These are phyloP conservation scores for Asterella californica DNA, from an alignment of 225 moss, liverwort and hornwort species.

Conservation along the genomic window DNA sequence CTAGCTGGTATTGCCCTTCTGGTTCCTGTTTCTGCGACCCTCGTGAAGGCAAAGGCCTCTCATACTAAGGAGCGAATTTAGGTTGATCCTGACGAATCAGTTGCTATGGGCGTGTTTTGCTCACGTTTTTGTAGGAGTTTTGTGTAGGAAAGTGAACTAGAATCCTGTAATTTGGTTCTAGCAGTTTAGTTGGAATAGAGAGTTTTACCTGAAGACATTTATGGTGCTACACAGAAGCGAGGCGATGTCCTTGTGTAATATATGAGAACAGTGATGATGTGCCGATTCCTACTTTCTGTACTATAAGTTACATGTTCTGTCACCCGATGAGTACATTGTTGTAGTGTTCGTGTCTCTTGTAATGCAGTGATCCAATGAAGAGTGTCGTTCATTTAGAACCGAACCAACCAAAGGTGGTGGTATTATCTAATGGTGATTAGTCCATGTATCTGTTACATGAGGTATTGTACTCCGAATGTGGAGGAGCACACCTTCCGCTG, in stretches of 20 bases:
- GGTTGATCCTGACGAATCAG: constrained; percentile 23
- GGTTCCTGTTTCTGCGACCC: constrained; percentile 18
- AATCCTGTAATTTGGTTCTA: constrained; percentile 19
- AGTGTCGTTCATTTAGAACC: no score
- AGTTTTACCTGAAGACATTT: constrained; percentile 7
- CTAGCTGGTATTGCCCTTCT: constrained; percentile 7
- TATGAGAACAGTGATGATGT: constrained; percentile 20
- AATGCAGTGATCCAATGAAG: no score
- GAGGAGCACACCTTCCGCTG: no score
- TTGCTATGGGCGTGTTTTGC: constrained; percentile 25
- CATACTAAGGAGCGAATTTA: constrained; percentile 4
- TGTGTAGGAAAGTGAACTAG: neutral
- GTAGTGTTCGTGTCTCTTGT: no score
- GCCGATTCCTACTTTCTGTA: constrained; percentile 13
- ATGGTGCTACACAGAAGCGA: constrained; percentile 20
- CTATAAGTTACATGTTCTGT: constrained; percentile 8
- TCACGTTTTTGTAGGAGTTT: constrained; percentile 18
- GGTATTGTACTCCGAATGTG: no score
- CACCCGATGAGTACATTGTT: neutral
- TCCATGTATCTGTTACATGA: no score
- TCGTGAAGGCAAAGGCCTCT: constrained; percentile 14
- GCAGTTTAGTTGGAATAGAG: constrained; percentile 9
- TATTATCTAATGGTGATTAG: no score
- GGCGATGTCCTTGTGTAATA: constrained; percentile 16
- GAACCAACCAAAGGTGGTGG: no score